Percentiles rank a stretch among this genome's conserved stretches.
Evolutionary conservation across 257 asterid genomes (phyloP).

Genomic region (Gentiana macrophylla): DNA sequence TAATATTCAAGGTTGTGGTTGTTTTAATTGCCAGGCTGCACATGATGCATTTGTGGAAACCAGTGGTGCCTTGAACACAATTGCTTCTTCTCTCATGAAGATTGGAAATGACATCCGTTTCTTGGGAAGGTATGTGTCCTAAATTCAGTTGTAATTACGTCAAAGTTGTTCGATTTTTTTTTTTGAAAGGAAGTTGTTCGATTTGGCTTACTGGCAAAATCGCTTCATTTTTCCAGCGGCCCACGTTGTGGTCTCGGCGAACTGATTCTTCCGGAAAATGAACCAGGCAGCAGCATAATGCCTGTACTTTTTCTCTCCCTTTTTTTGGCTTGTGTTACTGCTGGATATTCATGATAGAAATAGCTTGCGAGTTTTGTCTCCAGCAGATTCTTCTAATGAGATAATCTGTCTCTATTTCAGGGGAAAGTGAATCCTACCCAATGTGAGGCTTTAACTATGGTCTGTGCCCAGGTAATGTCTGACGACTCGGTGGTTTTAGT

Average conservation of each 20-base stretch:
- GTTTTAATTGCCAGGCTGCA: conserved; percentile 61
- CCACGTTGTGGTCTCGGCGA: conserved; percentile 99
- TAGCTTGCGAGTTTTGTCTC: conserved; percentile 1
- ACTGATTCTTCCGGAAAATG: conserved; percentile 97
- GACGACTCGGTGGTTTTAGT: background rate
- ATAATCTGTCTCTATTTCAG: conserved; percentile 26
- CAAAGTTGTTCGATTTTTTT: conserved; percentile 5
- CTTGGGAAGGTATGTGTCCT: conserved; percentile 69
- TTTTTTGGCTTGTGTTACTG: conserved; percentile 8
- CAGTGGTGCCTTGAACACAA: conserved; percentile 90
- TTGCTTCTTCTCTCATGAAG: conserved; percentile 91
- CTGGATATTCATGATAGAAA: conserved; percentile 3
- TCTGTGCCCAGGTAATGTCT: conserved; percentile 81
- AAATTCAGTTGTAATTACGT: conserved; percentile 5
- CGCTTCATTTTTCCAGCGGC: conserved; percentile 50
- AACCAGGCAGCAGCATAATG: conserved; percentile 99
- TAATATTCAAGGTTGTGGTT: too few relatives aligned
- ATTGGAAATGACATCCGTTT: conserved; percentile 92
- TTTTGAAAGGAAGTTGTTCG: conserved; percentile 6
- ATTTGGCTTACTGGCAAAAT: conserved; percentile 13
- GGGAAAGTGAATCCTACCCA: conserved; percentile 98
- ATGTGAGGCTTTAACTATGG: conserved; percentile 97
- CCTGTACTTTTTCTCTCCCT: conserved; percentile 46
- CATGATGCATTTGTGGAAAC: conserved; percentile 96
- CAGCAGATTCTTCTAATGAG: conserved; percentile 8